These are phyloP conservation scores for Limnanthes douglasii DNA, from an alignment of 345 rosid species.

Conservation along the genomic window DNA sequence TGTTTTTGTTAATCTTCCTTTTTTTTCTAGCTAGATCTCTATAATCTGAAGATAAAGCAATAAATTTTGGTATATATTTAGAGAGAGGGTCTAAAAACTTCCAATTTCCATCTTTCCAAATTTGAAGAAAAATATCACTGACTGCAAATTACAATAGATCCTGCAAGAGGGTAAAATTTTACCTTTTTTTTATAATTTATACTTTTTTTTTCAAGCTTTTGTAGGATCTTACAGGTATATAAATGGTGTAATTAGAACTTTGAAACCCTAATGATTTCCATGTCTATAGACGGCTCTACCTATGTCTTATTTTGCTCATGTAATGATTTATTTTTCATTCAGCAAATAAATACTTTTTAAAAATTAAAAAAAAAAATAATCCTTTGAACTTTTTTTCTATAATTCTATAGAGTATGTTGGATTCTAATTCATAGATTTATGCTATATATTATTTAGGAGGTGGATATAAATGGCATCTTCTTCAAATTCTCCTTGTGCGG, in stretches of 20 bases:
- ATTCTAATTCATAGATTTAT: neutral
- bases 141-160: slow-evolving; percentile 1
- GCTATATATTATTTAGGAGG: neutral
- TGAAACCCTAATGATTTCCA: too few species aligned
- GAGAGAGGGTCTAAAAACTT: too few species aligned
- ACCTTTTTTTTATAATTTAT: neutral
- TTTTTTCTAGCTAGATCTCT: slow-evolving; percentile 9
- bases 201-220: neutral
- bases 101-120: too few species aligned
- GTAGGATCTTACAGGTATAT: neutral
- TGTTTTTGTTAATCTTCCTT: neutral
- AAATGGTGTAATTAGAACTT: too few species aligned
- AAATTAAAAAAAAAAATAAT: neutral
- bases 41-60: neutral
- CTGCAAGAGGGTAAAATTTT: slow-evolving; percentile 6
- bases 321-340: neutral
- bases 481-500: slow-evolving; percentile 30
- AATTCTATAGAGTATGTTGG: neutral
- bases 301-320: too few species aligned
- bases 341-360: neutral
- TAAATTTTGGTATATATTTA: neutral
- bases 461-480: slow-evolving; percentile 21
- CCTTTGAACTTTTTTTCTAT: neutral
- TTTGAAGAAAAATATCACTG: too few species aligned
- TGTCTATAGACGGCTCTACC: too few species aligned